phyloP scores from a whole-genome alignment of 306 rosid species.

The Medicago lupulina region DNA sequence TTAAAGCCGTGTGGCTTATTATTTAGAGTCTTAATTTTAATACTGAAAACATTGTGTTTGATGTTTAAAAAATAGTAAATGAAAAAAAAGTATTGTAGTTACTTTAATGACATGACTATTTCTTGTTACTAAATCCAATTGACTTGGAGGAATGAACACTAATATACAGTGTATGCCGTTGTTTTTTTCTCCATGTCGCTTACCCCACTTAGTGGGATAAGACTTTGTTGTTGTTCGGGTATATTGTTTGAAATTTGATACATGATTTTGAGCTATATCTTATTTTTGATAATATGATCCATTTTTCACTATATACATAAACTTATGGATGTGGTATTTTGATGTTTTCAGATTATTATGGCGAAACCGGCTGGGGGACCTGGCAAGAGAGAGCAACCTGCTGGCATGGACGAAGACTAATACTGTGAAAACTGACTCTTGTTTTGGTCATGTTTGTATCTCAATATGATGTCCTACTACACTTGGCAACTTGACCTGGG shows the following conservation, averaged over 20 bases:
- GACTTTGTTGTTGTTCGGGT: neutral
- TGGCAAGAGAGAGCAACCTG: slow-evolving; percentile 72
- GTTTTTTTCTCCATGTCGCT: too few species aligned
- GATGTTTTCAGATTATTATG: slow-evolving; percentile 79
- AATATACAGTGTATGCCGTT: neutral
- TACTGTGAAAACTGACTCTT: neutral
- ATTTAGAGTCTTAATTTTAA: neutral
- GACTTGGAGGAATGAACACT: neutral
- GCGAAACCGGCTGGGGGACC: slow-evolving; percentile 97
- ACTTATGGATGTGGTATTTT: slow-evolving; percentile 22
- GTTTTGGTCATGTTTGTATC: slow-evolving; percentile 33
- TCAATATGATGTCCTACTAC: slow-evolving; percentile 32
- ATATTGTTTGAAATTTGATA: slow-evolving; percentile 18
- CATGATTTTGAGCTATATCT: neutral
- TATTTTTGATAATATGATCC: neutral
- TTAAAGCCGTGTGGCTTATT: neutral
- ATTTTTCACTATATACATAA: neutral
- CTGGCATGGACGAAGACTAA: slow-evolving; percentile 87
- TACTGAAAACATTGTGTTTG: neutral
- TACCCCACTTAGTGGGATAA: too few species aligned
- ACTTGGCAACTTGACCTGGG: slow-evolving; percentile 41
- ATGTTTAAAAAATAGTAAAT: neutral
- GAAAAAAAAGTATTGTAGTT: neutral
- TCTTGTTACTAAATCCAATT: neutral
- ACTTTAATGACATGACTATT: too few species aligned